These are phyloP conservation scores for Auxenochlorella pyrenoidosa DNA, from an alignment of 139 green algal genomes.

Conservation along the genomic window DNA sequence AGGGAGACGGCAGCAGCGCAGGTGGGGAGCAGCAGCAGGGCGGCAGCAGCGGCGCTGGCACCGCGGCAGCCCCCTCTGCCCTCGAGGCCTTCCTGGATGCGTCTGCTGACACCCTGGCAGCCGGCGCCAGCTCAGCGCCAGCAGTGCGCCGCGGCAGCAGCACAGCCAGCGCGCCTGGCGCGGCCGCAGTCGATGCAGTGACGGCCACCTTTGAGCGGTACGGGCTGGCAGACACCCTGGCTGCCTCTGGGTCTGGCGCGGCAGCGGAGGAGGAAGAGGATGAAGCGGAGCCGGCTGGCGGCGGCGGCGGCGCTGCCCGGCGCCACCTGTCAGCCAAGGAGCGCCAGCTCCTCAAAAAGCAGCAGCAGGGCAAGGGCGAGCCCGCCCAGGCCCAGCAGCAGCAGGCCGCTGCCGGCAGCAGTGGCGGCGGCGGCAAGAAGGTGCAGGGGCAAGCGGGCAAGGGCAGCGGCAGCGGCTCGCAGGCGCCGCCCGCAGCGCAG, in stretches of 20 bases:
- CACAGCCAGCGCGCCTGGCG: conserved; percentile 3
- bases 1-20: not conserved
- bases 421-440: conserved; percentile 24
- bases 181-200: not conserved
- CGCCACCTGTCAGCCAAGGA: conserved; percentile 79
- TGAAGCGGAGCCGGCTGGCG: not conserved
- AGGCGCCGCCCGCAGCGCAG: conserved; percentile 27
- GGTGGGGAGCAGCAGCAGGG: conserved; percentile 23
- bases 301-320: conserved; percentile 21
- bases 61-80: conserved; percentile 14
- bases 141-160: conserved; percentile 20
- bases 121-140: conserved; percentile 19
- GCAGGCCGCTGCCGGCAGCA: not conserved
- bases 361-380: conserved; percentile 34
- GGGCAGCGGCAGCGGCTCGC: not conserved
- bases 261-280: not conserved
- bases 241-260: not conserved
- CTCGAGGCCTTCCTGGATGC: conserved; percentile 77
- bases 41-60: not conserved
- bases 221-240: conserved; percentile 43
- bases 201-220: conserved; percentile 44
- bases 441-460: conserved; percentile 11
- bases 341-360: conserved; percentile 67
- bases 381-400: conserved; percentile 1
- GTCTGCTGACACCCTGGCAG: conserved; percentile 57